Evolutionary conservation across 257 asterid species (phyloP).

Genomic region (Asclepias syriaca): DNA sequence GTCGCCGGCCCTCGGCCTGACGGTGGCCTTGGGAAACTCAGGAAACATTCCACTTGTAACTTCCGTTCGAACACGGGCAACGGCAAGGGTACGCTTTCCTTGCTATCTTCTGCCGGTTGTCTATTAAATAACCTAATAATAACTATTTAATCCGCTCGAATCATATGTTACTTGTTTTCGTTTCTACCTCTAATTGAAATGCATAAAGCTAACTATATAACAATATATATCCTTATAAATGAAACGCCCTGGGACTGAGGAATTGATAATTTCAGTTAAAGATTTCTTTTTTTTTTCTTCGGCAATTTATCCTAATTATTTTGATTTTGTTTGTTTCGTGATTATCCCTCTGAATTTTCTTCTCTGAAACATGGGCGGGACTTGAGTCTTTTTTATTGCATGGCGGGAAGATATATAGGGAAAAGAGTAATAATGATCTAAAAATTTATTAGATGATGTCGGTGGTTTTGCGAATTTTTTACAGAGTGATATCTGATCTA

Average conservation of each 20-base stretch:
- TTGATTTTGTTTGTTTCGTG: no score
- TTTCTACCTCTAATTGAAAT: not conserved
- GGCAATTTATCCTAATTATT: not conserved
- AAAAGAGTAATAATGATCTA: not conserved
- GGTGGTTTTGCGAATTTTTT: not conserved
- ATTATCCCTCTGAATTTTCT: not conserved
- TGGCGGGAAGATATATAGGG: not conserved
- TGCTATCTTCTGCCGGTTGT: slow-evolving; percentile 28
- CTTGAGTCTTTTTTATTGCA: not conserved
- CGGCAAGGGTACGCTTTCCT: slow-evolving; percentile 69
- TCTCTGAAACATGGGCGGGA: not conserved
- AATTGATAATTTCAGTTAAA: not conserved
- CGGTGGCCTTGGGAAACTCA: slow-evolving; percentile 75
- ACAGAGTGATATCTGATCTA: not conserved
- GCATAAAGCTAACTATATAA: not conserved
- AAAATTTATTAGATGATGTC: not conserved
- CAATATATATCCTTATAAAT: not conserved
- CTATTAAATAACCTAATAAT: not conserved
- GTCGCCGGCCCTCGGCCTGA: slow-evolving; percentile 92
- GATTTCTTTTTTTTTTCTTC: no score
- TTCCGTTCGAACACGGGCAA: slow-evolving; percentile 57
- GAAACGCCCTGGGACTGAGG: not conserved
- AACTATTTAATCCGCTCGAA: not conserved
- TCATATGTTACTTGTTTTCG: not conserved
- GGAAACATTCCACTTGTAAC: slow-evolving; percentile 59